phyloP scores from a whole-genome alignment of 495 filamentous ascomycete species.

The Aspergillus hancockii region DNA sequence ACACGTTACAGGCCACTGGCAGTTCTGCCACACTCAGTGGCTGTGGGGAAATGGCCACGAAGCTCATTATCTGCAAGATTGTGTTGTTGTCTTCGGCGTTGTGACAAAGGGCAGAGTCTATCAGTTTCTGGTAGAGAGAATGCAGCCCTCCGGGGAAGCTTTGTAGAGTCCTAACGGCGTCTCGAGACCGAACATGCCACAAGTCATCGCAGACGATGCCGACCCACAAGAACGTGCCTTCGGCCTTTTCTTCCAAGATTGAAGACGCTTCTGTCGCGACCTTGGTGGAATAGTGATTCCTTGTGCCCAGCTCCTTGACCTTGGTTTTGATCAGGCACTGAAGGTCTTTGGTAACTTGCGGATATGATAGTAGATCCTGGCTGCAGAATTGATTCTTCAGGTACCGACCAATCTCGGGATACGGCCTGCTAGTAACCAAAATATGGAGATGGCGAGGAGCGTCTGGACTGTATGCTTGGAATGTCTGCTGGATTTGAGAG shows the following conservation, averaged over 20 bases:
- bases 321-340: constrained; percentile 22
- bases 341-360: constrained; percentile 19
- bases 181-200: constrained; percentile 9
- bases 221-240: constrained; percentile 34
- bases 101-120: constrained; percentile 8
- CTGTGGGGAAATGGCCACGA: constrained; percentile 16
- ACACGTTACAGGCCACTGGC: constrained; percentile 14
- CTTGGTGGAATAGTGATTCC: constrained; percentile 19
- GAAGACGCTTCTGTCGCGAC: constrained; percentile 11
- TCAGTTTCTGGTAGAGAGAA: constrained; percentile 18
- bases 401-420: constrained; percentile 22
- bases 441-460: constrained; percentile 11
- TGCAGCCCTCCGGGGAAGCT: constrained; percentile 18
- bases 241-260: constrained; percentile 27
- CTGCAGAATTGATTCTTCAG: constrained; percentile 14
- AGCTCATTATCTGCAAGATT: constrained; percentile 23
- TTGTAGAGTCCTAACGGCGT: constrained; percentile 17
- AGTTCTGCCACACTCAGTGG: constrained; percentile 20
- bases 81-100: constrained; percentile 21
- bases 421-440: constrained; percentile 29
- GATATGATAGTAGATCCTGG: constrained; percentile 18
- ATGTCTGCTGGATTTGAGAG: constrained; percentile 10
- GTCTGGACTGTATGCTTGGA: neutral
- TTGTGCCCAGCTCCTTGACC: constrained; percentile 19
- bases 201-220: constrained; percentile 25